phyloP scores from a whole-genome alignment of 1,284 basidiomycete species.

The Schizopora paradoxa region DNA sequence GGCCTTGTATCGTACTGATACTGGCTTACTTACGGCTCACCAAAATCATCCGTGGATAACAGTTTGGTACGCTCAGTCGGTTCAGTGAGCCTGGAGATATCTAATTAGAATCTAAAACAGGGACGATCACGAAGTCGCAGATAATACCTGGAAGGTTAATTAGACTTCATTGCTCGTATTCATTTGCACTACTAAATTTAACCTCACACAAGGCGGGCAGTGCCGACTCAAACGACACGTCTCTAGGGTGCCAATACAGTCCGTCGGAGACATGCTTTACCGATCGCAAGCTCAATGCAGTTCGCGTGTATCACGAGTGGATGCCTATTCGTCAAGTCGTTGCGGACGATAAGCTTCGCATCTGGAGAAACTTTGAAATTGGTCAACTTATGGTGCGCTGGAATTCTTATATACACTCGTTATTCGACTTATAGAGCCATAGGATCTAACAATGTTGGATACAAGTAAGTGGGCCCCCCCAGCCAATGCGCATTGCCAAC shows the following conservation, averaged over 20 bases:
- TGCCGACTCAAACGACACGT: conserved; percentile 34
- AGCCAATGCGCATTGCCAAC: background rate
- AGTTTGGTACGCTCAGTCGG: conserved; percentile 21
- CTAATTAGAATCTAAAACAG: background rate
- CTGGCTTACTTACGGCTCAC: conserved; percentile 26
- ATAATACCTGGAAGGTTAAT: conserved; percentile 30
- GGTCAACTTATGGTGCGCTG: conserved; percentile 25
- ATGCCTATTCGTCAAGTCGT: conserved; percentile 37
- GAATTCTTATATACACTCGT: background rate
- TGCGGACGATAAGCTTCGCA: conserved; percentile 32
- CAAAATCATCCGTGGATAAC: conserved; percentile 26
- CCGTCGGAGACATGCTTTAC: conserved; percentile 24
- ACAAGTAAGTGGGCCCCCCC: background rate
- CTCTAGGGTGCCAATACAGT: conserved; percentile 22
- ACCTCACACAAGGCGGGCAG: conserved; percentile 28
- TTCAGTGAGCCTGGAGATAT: no score
- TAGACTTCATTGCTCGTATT: background rate
- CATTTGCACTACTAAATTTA: background rate
- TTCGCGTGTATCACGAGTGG: conserved; percentile 37
- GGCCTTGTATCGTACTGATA: conserved; percentile 30
- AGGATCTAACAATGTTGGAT: conserved; percentile 5
- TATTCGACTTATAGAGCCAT: background rate
- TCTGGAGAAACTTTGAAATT: conserved; percentile 34
- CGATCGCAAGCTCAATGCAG: conserved; percentile 32
- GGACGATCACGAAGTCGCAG: conserved; percentile 34